These are phyloP conservation scores for Ophiostoma montium DNA, from an alignment of 2,329 filamentous ascomycete genomes.

Conservation along the genomic window DNA sequence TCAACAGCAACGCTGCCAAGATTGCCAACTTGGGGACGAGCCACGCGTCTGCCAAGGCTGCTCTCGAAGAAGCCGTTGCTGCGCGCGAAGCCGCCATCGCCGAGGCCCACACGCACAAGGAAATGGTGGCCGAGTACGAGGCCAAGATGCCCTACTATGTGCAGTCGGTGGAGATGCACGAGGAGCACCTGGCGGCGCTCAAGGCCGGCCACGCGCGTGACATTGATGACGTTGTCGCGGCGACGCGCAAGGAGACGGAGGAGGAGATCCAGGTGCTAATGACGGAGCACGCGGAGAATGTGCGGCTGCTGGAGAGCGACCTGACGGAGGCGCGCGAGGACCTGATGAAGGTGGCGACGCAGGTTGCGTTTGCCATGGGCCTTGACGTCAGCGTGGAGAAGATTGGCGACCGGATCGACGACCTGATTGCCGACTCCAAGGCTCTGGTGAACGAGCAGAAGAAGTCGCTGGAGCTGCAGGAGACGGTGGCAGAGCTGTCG, in stretches of 20 bases:
- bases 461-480: slow-evolving; percentile 42
- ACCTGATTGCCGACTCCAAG: slow-evolving; percentile 43
- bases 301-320: slow-evolving; percentile 44
- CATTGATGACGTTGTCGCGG: slow-evolving; percentile 31
- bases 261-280: slow-evolving; percentile 43
- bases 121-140: slow-evolving; percentile 39
- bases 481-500: slow-evolving; percentile 40
- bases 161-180: slow-evolving; percentile 38
- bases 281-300: slow-evolving; percentile 43
- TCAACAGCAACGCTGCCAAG: slow-evolving; percentile 52
- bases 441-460: slow-evolving; percentile 44
- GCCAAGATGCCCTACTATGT: slow-evolving; percentile 47
- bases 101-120: slow-evolving; percentile 31
- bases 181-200: slow-evolving; percentile 36
- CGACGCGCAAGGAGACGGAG: slow-evolving; percentile 42
- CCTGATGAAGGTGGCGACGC: slow-evolving; percentile 47
- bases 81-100: slow-evolving; percentile 38
- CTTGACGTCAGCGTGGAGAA: slow-evolving; percentile 54
- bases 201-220: slow-evolving; percentile 36
- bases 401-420: slow-evolving; percentile 46
- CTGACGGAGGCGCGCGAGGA: slow-evolving; percentile 52
- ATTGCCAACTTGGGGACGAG: slow-evolving; percentile 62
- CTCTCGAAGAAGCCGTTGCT: slow-evolving; percentile 47
- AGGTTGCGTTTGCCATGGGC: slow-evolving; percentile 45
- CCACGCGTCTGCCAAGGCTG: slow-evolving; percentile 48